Percentiles rank a stretch among this genome's conserved stretches.
phyloP scores from a whole-genome alignment of 2,329 filamentous ascomycete genomes.

The Monilinia fructicola region DNA sequence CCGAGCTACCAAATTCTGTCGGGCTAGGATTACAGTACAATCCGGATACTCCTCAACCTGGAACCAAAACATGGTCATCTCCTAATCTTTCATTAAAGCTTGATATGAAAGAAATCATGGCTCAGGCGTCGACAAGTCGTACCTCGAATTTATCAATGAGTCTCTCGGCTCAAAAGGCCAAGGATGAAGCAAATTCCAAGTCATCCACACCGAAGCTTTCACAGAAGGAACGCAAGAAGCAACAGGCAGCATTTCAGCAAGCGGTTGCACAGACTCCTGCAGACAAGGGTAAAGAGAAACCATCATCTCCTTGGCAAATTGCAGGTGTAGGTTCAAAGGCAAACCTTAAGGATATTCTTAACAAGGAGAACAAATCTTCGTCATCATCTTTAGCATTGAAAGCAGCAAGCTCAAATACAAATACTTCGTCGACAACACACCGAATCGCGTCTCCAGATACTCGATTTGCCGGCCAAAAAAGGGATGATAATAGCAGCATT shows the following conservation, averaged over 20 bases:
- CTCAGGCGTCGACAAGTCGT: slow-evolving; percentile 56
- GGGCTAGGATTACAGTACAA: slow-evolving; percentile 14
- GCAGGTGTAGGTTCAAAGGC: slow-evolving; percentile 50
- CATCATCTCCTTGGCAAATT: slow-evolving; percentile 65
- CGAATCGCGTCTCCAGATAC: slow-evolving; percentile 62
- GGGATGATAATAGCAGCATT: slow-evolving; percentile 26
- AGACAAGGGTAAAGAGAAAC: slow-evolving; percentile 45
- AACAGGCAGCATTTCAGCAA: slow-evolving; percentile 54
- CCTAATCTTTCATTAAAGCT: slow-evolving; percentile 38
- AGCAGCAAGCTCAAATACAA: slow-evolving; percentile 34
- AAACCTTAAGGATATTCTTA: slow-evolving; percentile 52
- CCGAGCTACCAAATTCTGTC: slow-evolving; percentile 11
- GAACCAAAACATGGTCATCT: slow-evolving; percentile 39
- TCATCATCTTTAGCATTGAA: slow-evolving; percentile 37
- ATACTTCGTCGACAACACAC: slow-evolving; percentile 42
- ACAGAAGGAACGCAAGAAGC: slow-evolving; percentile 87
- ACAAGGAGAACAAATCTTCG: slow-evolving; percentile 38
- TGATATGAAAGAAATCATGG: slow-evolving; percentile 79
- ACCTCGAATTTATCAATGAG: slow-evolving; percentile 55
- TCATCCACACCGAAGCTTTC: slow-evolving; percentile 64
- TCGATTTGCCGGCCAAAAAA: slow-evolving; percentile 58
- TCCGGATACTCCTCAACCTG: slow-evolving; percentile 18
- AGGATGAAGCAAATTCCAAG: slow-evolving; percentile 41
- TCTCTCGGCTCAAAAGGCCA: slow-evolving; percentile 51
- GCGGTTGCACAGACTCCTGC: slow-evolving; percentile 43